Base-by-base conservation (phyloP, 768 basidiomycete species). In the Vararia minispora region DNA sequence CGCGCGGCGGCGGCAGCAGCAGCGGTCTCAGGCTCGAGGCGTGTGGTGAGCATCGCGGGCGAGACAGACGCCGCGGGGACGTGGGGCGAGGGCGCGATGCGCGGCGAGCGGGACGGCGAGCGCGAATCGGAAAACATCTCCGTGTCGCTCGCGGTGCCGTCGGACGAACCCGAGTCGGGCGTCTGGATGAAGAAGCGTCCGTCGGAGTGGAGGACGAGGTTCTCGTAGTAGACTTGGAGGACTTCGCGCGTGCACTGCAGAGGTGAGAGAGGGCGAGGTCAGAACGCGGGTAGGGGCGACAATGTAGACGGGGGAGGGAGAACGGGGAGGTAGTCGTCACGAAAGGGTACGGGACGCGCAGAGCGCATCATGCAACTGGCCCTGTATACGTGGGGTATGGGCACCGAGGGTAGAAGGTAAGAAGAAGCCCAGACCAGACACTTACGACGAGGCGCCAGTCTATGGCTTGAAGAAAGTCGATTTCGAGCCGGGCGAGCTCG, bases 401-500 rank as follows among this genome's bases (percentile, higher is more conserved):
- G 17, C 18, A 39, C 10, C 14, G 23, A 25, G 28, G 18, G 10
- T 16, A 7, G 27, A 32, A 34, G n/a, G 33, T 39, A 39, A 12
- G 41, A 38, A n/a, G n/a, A n/a, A n/a, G n/a, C n/a, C n/a, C n/a
- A n/a, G n/a, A n/a, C n/a, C 28, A 35, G 25, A 35, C 61, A 62
- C 80, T 73, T 63, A 95, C 94, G 66, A 79, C 88, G 56, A 99
- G 67, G 51, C 80, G 72, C 94, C 95, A 99, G 53, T 95, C 89
- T 41, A 95, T 90, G 55, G 79, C 79, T 40, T 68, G 68, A 35
- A 97, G 73, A 58, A 99, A 91, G 59, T 97, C 94, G 57, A 87
- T 71, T 64, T 99, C 95, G 45, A 99, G 75, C 52, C 86, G 67
- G 64, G 97, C 94, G 59, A 98, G 76, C 63, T 99, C 94, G 43